Conservation (phyloP, 805 yeast genomes). For the Metschnikowia dekortorum region DNA sequence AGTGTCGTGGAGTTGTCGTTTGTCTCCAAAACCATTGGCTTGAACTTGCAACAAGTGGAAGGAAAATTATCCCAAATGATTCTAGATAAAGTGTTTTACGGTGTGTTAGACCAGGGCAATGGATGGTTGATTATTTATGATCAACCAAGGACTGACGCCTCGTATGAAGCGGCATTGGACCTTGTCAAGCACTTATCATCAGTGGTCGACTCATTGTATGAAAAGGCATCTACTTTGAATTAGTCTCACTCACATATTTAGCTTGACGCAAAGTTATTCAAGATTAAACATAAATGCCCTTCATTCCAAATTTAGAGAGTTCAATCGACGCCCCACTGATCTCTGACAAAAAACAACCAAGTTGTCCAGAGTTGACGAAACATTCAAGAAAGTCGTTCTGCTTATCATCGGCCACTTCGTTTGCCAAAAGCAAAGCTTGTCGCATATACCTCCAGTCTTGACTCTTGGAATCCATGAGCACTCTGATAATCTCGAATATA, state of each 20-base stretch:
- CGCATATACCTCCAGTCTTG: constrained; percentile 43
- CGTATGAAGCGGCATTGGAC: constrained; percentile 83
- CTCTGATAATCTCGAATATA: constrained; percentile 60
- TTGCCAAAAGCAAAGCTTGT: constrained; percentile 57
- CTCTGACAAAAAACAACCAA: constrained; percentile 49
- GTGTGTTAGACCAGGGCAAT: constrained; percentile 96
- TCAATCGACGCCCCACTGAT: constrained; percentile 57
- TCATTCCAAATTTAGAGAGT: constrained; percentile 42
- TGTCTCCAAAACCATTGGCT: constrained; percentile 81
- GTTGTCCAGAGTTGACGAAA: constrained; percentile 53
- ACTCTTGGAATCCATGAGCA: constrained; percentile 35
- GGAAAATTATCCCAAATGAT: constrained; percentile 96
- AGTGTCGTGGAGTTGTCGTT: constrained; percentile 92
- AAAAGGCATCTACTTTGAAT: constrained; percentile 83
- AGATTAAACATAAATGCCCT: constrained; percentile 35
- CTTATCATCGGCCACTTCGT: constrained; percentile 63
- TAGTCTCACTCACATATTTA: constrained; percentile 23
- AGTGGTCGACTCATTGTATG: constrained; percentile 88
- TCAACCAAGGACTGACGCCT: constrained; percentile 81
- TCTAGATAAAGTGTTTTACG: constrained; percentile 89
- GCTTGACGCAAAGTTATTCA: not conserved
- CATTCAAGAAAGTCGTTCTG: constrained; percentile 54
- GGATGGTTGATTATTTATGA: constrained; percentile 95
- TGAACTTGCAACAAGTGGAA: constrained; percentile 84
- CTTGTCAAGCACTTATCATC: constrained; percentile 80